Conservation (phyloP, 2,329 filamentous ascomycete genomes). For the Metarhizium brunneum region DNA sequence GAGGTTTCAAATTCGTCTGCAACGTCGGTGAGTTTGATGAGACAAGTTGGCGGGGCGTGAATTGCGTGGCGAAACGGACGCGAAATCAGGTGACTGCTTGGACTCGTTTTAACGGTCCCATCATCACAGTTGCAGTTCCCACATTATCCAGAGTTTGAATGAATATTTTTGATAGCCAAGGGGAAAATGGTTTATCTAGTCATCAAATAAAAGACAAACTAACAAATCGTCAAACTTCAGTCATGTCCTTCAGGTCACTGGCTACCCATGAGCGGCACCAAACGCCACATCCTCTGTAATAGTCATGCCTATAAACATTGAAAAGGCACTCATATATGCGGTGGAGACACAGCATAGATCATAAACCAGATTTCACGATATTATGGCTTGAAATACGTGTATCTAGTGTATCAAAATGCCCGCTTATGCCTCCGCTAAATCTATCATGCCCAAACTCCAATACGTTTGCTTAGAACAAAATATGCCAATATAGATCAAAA, state of each 20-base stretch:
- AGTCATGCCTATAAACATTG: too few species aligned
- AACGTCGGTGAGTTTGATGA: neutral
- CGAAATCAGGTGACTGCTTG: constrained; percentile 13
- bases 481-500: neutral
- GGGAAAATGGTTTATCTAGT: too few species aligned
- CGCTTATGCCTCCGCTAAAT: neutral
- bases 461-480: neutral
- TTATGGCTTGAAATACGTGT: neutral
- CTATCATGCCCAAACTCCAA: neutral
- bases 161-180: too few species aligned
- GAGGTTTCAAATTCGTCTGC: neutral
- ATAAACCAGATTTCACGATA: neutral
- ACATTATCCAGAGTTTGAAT: too few species aligned
- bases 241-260: too few species aligned
- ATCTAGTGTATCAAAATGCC: neutral
- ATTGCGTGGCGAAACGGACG: constrained; percentile 1
- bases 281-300: too few species aligned
- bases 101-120: neutral
- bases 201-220: too few species aligned
- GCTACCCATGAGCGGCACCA: too few species aligned
- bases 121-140: too few species aligned
- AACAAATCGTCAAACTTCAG: too few species aligned
- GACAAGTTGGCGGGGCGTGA: neutral
- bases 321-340: too few species aligned
- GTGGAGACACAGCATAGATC: neutral